A percentile compares a stretch with the other conserved stretches of the same genome.
Evolutionary conservation across 495 filamentous ascomycete genomes (phyloP).

Genomic region (Hypoxylon fuscum): DNA sequence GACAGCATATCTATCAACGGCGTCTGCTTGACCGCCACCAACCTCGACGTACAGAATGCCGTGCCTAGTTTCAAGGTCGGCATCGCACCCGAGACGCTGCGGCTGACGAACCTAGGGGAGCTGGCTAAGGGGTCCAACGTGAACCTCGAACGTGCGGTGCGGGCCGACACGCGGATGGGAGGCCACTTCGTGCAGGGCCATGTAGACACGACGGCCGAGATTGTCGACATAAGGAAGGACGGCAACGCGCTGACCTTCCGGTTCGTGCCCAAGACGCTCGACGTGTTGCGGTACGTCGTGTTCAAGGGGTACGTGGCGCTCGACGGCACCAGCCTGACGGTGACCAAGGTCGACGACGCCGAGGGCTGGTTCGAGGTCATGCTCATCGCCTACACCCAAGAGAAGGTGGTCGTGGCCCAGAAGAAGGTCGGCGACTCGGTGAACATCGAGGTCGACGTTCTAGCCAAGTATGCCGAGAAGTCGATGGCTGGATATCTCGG

Average conservation of each 20-base stretch:
- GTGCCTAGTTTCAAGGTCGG: conserved; percentile 84
- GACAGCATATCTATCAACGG: conserved; percentile 96
- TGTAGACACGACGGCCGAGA: conserved; percentile 85
- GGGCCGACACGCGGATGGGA: conserved; percentile 87
- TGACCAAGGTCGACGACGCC: conserved; percentile 79
- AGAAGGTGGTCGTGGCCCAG: conserved; percentile 81
- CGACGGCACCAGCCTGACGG: conserved; percentile 95
- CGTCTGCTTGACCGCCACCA: conserved; percentile 85
- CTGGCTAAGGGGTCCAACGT: conserved; percentile 66
- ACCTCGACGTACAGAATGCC: conserved; percentile 23
- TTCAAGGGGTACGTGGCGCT: conserved; percentile 97
- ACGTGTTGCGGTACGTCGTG: conserved; percentile 82
- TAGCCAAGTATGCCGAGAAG: conserved; percentile 99
- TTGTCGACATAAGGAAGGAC: conserved; percentile 74
- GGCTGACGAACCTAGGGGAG: conserved; percentile 89
- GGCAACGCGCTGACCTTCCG: conserved; percentile 88
- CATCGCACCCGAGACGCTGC: conserved; percentile 94
- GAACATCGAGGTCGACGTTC: conserved; percentile 98
- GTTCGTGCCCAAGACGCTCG: conserved; percentile 71
- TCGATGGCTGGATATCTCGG: conserved; percentile 76
- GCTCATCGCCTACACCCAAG: conserved; percentile 98
- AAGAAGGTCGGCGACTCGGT: conserved; percentile 88
- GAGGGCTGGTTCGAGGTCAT: conserved; percentile 97
- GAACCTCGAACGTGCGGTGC: conserved; percentile 94
- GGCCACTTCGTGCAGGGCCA: conserved; percentile 91